Conservation (phyloP, 192 early-diverging fungal species). For the Linnemannia schmuckeri region DNA sequence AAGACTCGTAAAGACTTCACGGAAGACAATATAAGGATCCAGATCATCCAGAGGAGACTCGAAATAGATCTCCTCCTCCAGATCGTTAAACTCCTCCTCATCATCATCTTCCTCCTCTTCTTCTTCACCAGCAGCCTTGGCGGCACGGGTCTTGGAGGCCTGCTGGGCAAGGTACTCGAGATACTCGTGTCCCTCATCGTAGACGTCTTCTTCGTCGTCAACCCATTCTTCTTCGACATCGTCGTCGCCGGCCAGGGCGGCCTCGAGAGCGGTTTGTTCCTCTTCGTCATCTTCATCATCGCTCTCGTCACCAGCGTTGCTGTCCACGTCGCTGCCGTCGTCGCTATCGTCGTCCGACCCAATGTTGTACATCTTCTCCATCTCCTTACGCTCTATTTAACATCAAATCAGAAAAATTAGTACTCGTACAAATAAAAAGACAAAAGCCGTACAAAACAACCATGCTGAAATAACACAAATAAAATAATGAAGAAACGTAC, state of each 20-base stretch:
- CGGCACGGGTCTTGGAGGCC: slow-evolving; percentile 60
- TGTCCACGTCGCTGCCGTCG: slow-evolving; percentile 31
- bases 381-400: slow-evolving; percentile 39
- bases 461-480: neutral
- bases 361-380: slow-evolving; percentile 55
- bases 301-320: slow-evolving; percentile 61
- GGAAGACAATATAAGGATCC: slow-evolving; percentile 80
- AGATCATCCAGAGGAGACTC: slow-evolving; percentile 85
- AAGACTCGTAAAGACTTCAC: slow-evolving; percentile 72
- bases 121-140: slow-evolving; percentile 55
- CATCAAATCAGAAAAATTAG: slow-evolving; percentile 3
- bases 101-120: slow-evolving; percentile 70
- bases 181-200: slow-evolving; percentile 58
- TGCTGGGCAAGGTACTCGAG: slow-evolving; percentile 60
- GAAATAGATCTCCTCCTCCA: slow-evolving; percentile 82
- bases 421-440: neutral
- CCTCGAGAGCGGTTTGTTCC: slow-evolving; percentile 57
- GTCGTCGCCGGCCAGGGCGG: slow-evolving; percentile 50
- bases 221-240: slow-evolving; percentile 67
- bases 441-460: neutral
- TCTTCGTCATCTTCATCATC: slow-evolving; percentile 69
- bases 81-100: slow-evolving; percentile 72
- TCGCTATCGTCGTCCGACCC: slow-evolving; percentile 18
- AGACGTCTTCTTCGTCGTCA: slow-evolving; percentile 68
- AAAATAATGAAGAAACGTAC: slow-evolving; percentile 43